phyloP scores from a whole-genome alignment of 179 eudicot genomes.

The Vitellaria paradoxa region DNA sequence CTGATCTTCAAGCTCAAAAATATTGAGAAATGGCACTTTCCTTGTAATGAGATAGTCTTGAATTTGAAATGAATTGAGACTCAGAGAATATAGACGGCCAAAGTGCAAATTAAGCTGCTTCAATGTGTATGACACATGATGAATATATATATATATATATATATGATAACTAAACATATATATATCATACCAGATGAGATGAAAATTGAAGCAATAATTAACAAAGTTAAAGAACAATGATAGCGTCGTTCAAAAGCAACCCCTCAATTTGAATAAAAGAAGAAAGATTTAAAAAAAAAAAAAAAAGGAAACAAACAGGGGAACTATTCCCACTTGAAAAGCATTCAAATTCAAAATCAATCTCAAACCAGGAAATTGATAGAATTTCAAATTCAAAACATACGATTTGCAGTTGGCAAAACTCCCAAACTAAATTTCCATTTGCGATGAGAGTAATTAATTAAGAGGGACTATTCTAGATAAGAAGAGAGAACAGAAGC shows the following conservation, averaged over 20 bases:
- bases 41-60: too few relatives aligned
- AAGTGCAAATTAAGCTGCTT: too few relatives aligned
- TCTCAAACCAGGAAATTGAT: background rate
- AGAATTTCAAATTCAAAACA: background rate
- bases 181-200: background rate
- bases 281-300: background rate
- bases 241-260: conserved; percentile 3
- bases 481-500: background rate
- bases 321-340: background rate
- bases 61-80: too few relatives aligned
- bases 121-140: too few relatives aligned
- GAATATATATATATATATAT: too few relatives aligned
- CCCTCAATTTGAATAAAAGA: background rate
- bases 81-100: too few relatives aligned
- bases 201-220: background rate
- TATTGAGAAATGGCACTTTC: too few relatives aligned
- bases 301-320: conserved; percentile 3
- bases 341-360: background rate
- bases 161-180: too few relatives aligned
- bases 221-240: background rate
- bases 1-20: background rate
- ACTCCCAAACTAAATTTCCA: background rate
- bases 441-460: too few relatives aligned
- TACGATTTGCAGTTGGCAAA: background rate
- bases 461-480: background rate